Evolutionary conservation across 371 early-diverging fungal species (phyloP).

Genomic region (Blyttiomyces sp.): DNA sequence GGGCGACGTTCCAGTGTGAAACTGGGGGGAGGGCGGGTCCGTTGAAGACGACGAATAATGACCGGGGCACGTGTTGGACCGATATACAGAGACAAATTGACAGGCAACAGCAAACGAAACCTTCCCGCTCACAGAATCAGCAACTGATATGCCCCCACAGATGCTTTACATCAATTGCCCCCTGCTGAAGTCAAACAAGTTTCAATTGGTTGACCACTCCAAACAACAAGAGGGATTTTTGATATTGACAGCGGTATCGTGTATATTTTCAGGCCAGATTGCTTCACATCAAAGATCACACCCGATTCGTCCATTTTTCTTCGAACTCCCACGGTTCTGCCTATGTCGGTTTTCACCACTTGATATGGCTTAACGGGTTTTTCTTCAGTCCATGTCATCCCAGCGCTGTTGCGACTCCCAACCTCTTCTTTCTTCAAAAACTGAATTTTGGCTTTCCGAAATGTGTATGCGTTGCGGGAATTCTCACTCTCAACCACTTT

Average conservation of each 20-base stretch:
- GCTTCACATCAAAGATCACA: not conserved
- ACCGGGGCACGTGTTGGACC: too few species aligned
- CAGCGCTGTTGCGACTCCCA: not conserved
- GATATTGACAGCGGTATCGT: not conserved
- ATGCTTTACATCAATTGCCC: too few species aligned
- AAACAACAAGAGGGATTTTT: not conserved
- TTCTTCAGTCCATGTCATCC: not conserved
- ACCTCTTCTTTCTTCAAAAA: not conserved
- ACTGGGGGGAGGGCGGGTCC: too few species aligned
- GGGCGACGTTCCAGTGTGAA: too few species aligned
- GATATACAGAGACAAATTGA: not conserved
- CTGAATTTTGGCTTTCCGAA: constrained; percentile 1
- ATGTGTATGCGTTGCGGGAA: not conserved
- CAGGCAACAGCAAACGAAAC: not conserved
- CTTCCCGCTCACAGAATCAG: not conserved
- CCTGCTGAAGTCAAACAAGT: not conserved
- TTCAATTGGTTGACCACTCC: not conserved
- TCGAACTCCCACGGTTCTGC: not conserved
- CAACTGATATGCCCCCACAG: not conserved
- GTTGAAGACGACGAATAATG: too few species aligned
- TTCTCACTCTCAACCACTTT: not conserved
- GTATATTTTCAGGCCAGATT: not conserved
- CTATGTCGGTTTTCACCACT: not conserved
- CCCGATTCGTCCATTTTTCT: not conserved
- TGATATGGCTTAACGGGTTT: not conserved